phyloP scores from a whole-genome alignment of 192 early-diverging fungal genomes.

The Umbelopsis sp. region DNA sequence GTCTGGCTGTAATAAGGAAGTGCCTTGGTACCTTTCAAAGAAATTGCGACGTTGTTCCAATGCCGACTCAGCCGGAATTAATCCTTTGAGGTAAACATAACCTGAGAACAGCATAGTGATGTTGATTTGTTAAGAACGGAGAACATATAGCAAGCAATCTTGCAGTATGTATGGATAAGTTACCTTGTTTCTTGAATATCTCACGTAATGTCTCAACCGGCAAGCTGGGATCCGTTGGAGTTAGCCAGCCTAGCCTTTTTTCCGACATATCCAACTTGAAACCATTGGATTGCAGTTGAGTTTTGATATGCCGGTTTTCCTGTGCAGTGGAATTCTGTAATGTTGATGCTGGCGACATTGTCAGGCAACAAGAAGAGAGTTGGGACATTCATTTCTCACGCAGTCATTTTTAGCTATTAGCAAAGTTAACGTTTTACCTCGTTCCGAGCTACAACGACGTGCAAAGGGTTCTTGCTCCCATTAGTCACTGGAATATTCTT shows the following conservation, averaged over 20 bases:
- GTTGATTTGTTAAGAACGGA: no score
- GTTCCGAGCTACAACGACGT: no score
- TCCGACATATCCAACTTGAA: slow-evolving; percentile 2
- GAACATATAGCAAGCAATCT: not conserved
- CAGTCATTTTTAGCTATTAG: not conserved
- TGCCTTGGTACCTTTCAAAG: not conserved
- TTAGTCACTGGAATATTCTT: no score
- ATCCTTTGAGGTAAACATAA: not conserved
- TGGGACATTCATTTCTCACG: not conserved
- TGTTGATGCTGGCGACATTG: not conserved
- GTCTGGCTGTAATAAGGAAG: not conserved
- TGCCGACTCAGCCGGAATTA: not conserved
- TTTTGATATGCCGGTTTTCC: not conserved
- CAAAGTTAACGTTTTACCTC: no score
- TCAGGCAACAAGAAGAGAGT: not conserved
- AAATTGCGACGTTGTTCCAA: slow-evolving; percentile 4
- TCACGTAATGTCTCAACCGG: not conserved
- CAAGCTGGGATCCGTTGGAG: not conserved
- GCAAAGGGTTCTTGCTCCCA: no score
- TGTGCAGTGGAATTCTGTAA: not conserved
- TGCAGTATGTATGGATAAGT: not conserved
- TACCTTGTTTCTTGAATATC: not conserved
- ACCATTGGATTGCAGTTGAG: not conserved
- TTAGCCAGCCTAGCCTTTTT: not conserved
- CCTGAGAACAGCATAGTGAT: not conserved